Conservation (phyloP, 352 stramenopile species). For the Globisporangium lucens region DNA sequence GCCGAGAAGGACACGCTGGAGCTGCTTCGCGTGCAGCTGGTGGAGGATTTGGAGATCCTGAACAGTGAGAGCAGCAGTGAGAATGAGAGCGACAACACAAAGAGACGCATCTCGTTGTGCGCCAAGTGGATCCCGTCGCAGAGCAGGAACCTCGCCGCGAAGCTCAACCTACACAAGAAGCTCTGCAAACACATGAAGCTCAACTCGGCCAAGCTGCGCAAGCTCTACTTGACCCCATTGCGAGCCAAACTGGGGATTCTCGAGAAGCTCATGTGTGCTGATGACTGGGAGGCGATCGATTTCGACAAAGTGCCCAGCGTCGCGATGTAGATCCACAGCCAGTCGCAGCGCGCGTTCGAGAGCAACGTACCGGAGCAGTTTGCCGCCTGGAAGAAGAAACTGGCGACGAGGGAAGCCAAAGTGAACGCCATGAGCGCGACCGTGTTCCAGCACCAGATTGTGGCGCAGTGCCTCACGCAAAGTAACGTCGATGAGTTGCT, state of each 20-base stretch:
- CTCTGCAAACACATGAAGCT: constrained; percentile 40
- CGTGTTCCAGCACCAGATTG: constrained; percentile 39
- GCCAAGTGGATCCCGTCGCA: constrained; percentile 59
- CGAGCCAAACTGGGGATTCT: constrained; percentile 32
- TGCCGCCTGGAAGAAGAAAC: constrained; percentile 27
- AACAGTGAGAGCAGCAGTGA: neutral
- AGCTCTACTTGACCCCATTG: constrained; percentile 40
- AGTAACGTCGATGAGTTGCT: constrained; percentile 25
- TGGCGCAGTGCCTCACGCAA: constrained; percentile 27
- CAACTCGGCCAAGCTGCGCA: constrained; percentile 33
- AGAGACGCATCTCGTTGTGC: constrained; percentile 31
- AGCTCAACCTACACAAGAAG: constrained; percentile 39
- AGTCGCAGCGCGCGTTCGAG: constrained; percentile 32
- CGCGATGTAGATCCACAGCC: constrained; percentile 44
- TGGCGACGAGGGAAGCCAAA: constrained; percentile 28
- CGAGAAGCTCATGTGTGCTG: constrained; percentile 39
- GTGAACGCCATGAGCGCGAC: constrained; percentile 28
- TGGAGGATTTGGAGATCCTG: constrained; percentile 22
- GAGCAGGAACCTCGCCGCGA: constrained; percentile 39
- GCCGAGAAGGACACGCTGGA: constrained; percentile 34
- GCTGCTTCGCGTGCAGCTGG: constrained; percentile 32
- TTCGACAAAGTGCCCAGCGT: constrained; percentile 36
- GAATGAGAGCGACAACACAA: neutral
- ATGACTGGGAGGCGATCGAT: constrained; percentile 40
- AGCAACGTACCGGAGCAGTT: constrained; percentile 32